phyloP scores from a whole-genome alignment of 192 early-diverging fungal genomes.

The Globomyces pollinis-pini region DNA sequence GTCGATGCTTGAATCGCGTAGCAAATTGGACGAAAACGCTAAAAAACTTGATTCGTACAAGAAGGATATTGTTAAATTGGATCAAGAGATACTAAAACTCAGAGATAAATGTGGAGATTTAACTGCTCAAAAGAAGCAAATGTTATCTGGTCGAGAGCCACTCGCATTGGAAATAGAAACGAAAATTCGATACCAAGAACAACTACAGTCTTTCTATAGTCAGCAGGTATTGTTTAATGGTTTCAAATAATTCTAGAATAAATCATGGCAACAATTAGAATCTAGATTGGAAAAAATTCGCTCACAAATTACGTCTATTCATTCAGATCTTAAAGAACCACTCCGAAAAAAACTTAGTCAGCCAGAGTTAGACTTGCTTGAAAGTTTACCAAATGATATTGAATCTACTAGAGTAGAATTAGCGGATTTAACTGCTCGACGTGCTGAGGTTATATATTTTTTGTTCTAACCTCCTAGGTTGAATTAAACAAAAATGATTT shows the following conservation, averaged over 20 bases:
- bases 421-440: no score
- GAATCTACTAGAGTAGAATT: no score
- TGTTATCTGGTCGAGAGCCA: conserved; percentile 48
- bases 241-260: no score
- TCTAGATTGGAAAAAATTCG: no score
- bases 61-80: conserved; percentile 36
- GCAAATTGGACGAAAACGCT: conserved; percentile 34
- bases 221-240: no score
- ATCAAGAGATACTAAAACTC: conserved; percentile 35
- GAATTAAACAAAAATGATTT: not conserved
- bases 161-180: conserved; percentile 47
- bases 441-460: no score
- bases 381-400: not conserved
- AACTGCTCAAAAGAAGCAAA: conserved; percentile 37
- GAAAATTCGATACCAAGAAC: conserved; percentile 37
- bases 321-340: no score
- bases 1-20: conserved; percentile 41
- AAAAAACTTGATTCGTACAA: conserved; percentile 36
- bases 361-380: conserved; percentile 23
- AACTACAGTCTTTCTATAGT: no score
- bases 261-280: no score
- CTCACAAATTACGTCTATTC: no score
- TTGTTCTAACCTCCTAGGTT: no score
- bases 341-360: conserved; percentile 17
- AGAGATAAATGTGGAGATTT: conserved; percentile 28